Base-by-base conservation (phyloP, 345 rosid genomes). In the Nephelium lappaceum region DNA sequence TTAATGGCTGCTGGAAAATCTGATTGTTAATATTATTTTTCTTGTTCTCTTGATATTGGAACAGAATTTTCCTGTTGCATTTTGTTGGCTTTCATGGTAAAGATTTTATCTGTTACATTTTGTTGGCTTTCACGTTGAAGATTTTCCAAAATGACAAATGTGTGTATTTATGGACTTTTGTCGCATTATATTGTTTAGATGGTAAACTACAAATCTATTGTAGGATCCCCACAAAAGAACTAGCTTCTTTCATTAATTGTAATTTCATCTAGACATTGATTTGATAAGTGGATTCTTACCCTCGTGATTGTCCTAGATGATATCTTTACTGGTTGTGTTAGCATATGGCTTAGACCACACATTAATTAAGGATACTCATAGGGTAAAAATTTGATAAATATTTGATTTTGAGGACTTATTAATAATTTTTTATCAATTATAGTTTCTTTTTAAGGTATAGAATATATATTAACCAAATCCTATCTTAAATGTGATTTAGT, bases 161-260 rank as follows among this genome's bases (percentile, higher is more conserved):
- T 43, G 60, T 15, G 31, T 27, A 43, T 5, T 43, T 41, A 27
- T 62, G 11, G 43, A 74, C 16, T 74, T 18, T 43, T 25, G 51
- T 57, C 53, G 25, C 41, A 18, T 74, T 74, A 1, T 24, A 16
- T 62, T 74, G 77, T 74, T 16, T n/a, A 0, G 11, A 74, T 74
- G 6, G 58, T 43, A 74, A 45, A 45, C 25, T 74, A 74, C 77
- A 74, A 43, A 62, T 21, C 24, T 25, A 42, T 16, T 61, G 16
- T 16, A 60, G 45, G 19, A 42, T 73, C 31, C 39, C 6, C 24
- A 21, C 15, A 47, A 73, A 21, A 60, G 4, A 43, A 23, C 7
- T 60, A 5, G 23, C 60, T 73, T 41, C 36, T 55, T 55, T n/a
- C 12, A 9, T 11, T 24, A 24, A 53, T 53, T 15, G n/a, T 53